Conservation (phyloP, 2,329 filamentous ascomycete genomes). For the Nothophoma quercina region DNA sequence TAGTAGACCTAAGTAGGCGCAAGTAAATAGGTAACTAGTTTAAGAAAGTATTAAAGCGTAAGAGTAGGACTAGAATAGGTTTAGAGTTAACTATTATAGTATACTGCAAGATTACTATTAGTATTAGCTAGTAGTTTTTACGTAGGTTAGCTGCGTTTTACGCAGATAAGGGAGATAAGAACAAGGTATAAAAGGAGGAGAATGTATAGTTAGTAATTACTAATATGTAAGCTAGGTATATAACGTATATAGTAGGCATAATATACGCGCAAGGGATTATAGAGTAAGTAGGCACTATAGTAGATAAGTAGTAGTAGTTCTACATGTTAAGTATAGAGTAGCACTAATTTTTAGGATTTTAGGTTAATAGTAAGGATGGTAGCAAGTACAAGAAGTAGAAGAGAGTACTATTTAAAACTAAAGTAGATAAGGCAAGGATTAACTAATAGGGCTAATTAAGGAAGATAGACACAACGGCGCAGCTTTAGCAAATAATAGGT, state of each 20-base stretch:
- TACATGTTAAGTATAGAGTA: no score
- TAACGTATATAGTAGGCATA: no score
- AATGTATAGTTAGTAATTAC: slow-evolving; percentile 7
- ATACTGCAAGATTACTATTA: slow-evolving; percentile 23
- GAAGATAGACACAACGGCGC: slow-evolving; percentile 14
- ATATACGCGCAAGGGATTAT: no score
- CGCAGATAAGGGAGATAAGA: slow-evolving; percentile 23
- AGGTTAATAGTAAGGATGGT: background rate
- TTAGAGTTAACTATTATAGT: slow-evolving; percentile 15
- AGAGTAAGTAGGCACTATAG: no score
- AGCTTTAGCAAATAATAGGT: slow-evolving; percentile 21
- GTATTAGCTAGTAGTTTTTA: no score
- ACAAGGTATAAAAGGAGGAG: slow-evolving; percentile 11
- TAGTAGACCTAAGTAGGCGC: slow-evolving; percentile 7
- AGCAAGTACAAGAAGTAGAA: background rate
- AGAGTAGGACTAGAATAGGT: slow-evolving; percentile 15
- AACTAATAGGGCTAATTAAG: slow-evolving; percentile 3
- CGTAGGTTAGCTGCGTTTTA: slow-evolving; percentile 14
- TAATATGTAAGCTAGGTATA: slow-evolving; percentile 20
- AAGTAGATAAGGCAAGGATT: background rate
- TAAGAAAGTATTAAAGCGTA: slow-evolving; percentile 18
- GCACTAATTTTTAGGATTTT: background rate
- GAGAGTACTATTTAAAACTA: background rate
- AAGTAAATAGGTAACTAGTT: slow-evolving; percentile 19
- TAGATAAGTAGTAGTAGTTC: no score